These are phyloP conservation scores for Cercospora nicotianae DNA, from an alignment of 2,329 filamentous ascomycete species.

Conservation along the genomic window DNA sequence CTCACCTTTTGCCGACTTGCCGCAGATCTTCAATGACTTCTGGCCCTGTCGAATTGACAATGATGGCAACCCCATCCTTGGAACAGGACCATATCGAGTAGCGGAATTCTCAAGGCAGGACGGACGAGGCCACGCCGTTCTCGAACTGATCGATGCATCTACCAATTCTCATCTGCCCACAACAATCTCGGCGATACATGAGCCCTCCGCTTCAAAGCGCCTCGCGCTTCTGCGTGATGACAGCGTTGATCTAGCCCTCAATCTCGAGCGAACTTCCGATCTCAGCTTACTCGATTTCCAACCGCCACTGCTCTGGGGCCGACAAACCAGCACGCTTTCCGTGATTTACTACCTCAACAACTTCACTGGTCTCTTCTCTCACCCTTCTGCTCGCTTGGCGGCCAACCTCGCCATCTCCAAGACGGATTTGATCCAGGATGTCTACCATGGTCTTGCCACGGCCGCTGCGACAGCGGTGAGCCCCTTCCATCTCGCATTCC, in stretches of 20 bases:
- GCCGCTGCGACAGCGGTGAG: slow-evolving; percentile 16
- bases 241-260: slow-evolving; percentile 15
- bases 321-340: slow-evolving; percentile 14
- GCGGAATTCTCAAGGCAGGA: slow-evolving; percentile 11
- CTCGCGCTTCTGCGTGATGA: slow-evolving; percentile 6
- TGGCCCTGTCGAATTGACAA: slow-evolving; percentile 15
- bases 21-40: slow-evolving; percentile 17
- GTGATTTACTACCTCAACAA: slow-evolving; percentile 17
- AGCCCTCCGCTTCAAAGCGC: slow-evolving; percentile 13
- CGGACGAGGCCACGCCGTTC: slow-evolving; percentile 11
- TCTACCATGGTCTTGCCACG: slow-evolving; percentile 14
- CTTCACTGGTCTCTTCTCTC: slow-evolving; percentile 13
- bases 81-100: slow-evolving; percentile 16
- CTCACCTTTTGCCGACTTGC: slow-evolving; percentile 13
- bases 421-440: slow-evolving; percentile 2
- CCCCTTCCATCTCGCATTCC: slow-evolving; percentile 11
- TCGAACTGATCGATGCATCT: slow-evolving; percentile 11
- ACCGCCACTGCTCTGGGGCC: slow-evolving; percentile 11
- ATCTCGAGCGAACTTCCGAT: slow-evolving; percentile 13
- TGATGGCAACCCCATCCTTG: slow-evolving; percentile 12
- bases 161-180: background rate
- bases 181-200: slow-evolving; percentile 13
- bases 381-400: slow-evolving; percentile 9
- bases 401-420: slow-evolving; percentile 15
- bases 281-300: slow-evolving; percentile 12